phyloP scores from a whole-genome alignment of 371 early-diverging fungal genomes.

The Mucor saturninus region DNA sequence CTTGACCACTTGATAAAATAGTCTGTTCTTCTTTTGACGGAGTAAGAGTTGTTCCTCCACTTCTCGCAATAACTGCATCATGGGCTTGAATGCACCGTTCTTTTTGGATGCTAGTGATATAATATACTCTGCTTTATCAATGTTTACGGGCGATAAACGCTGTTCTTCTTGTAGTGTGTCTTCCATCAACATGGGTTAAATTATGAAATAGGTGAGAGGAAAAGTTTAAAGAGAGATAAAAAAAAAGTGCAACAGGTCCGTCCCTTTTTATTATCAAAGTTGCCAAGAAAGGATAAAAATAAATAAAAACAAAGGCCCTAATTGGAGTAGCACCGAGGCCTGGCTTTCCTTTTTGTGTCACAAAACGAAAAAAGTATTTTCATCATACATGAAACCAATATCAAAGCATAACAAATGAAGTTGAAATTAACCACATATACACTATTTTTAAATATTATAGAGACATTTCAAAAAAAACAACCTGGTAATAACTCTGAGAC shows the following conservation, averaged over 20 bases:
- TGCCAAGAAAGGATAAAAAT: slow-evolving; percentile 19
- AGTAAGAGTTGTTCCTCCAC: slow-evolving; percentile 20
- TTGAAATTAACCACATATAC: too few relatives aligned
- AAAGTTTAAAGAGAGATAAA: slow-evolving; percentile 7
- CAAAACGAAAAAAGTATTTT: not conserved
- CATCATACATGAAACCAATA: too few relatives aligned
- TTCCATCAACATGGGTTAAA: not conserved
- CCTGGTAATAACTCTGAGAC: too few relatives aligned
- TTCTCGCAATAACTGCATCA: slow-evolving; percentile 24
- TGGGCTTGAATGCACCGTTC: slow-evolving; percentile 25
- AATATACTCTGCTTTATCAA: slow-evolving; percentile 27
- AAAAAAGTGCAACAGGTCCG: not conserved
- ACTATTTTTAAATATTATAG: too few relatives aligned
- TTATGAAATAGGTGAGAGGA: not conserved
- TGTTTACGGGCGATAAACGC: slow-evolving; percentile 8
- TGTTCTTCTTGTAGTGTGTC: slow-evolving; percentile 6
- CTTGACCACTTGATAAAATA: slow-evolving; percentile 18
- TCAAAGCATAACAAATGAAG: too few relatives aligned
- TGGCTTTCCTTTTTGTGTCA: not conserved
- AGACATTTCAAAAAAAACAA: too few relatives aligned
- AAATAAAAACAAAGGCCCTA: not conserved
- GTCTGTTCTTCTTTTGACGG: slow-evolving; percentile 18
- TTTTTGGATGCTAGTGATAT: slow-evolving; percentile 17
- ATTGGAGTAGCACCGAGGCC: not conserved
- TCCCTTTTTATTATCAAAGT: not conserved